Conservation (phyloP, 176 grass and related monocot genomes). For the Aegilops tauschii region DNA sequence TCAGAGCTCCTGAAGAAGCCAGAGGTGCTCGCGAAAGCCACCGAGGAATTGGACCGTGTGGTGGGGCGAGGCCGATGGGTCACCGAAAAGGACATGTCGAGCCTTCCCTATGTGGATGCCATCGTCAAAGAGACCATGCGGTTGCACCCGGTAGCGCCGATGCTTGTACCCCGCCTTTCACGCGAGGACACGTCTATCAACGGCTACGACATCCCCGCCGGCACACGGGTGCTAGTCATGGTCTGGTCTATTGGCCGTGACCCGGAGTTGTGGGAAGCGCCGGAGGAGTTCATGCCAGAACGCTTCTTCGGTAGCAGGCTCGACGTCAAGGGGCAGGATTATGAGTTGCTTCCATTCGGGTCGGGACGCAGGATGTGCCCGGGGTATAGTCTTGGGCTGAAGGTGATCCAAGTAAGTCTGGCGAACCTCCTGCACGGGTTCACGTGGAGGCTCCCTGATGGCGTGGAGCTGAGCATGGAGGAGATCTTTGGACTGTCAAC, state of each 20-base stretch:
- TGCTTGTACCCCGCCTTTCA: conserved; percentile 52
- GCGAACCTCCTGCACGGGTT: conserved; percentile 72
- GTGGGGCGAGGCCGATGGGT: conserved; percentile 54
- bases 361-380: conserved; percentile 71
- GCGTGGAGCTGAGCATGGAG: conserved; percentile 63
- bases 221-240: conserved; percentile 57
- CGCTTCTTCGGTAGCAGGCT: conserved; percentile 49
- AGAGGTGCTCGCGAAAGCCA: conserved; percentile 47
- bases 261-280: conserved; percentile 44
- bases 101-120: conserved; percentile 49
- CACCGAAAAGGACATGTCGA: conserved; percentile 51
- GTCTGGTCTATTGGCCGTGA: conserved; percentile 68
- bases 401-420: conserved; percentile 63
- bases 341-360: conserved; percentile 60
- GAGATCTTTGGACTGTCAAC: conserved; percentile 59
- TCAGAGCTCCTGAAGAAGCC: conserved; percentile 59
- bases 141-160: conserved; percentile 54
- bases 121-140: conserved; percentile 73
- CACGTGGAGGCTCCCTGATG: conserved; percentile 48
- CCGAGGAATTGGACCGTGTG: conserved; percentile 57
- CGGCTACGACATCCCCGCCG: conserved; percentile 58
- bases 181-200: conserved; percentile 32
- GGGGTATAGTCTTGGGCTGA: conserved; percentile 60
- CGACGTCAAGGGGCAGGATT: conserved; percentile 74
- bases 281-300: conserved; percentile 53